Evolutionary conservation across 2,329 filamentous ascomycete genomes (phyloP), one percentile per base, ranked within the genome.

Genomic region (Claviceps monticola): DNA sequence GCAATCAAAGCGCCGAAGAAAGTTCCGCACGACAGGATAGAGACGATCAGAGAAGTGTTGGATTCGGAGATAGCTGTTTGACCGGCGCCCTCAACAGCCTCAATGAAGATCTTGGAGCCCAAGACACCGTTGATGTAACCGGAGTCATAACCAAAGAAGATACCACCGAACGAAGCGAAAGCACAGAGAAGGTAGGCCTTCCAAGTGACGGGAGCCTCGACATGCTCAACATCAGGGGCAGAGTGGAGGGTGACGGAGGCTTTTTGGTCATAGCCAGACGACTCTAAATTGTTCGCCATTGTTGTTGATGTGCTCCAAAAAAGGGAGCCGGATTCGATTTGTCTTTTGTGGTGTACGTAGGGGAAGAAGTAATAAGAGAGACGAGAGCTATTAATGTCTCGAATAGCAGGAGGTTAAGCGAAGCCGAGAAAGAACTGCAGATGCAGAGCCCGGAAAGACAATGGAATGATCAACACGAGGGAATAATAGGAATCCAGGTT

Each of bases 91-190:
- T 76, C 70, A 61, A 81, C 75, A 55, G 71, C 65, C 11, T 67
- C 44, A 63, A 75, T 73, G 69, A 83, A 82, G 65, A 68, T 67
- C 13, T 62, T 42, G 57, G 73, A 70, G 58, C 72, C 77, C 42
- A 77, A 69, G 54, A 83, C 79, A 63, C 80, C 80, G 64, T 80
- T 81, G 71, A 86, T 86, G 69, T 85, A 86, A 59, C 84, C 85
- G 43, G 83, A 86, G 61, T 88, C 85, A 68, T 86, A 89, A 48
- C 85, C 85, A 68, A 88, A 86, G 71, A 88, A 84, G 68, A 87
- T 84, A 66, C 79, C 82, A 61, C 82, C 82, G 55, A 85, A 84
- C 37, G 82, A 80, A 54, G 82, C 82, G 57, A 85, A 86, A 57
- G 79, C 82, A 66, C 82, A 85, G 62, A 85, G 76, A 49, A 83